These are phyloP conservation scores for Neocallimastix lanati DNA, from an alignment of 192 early-diverging fungal species.

Conservation along the genomic window DNA sequence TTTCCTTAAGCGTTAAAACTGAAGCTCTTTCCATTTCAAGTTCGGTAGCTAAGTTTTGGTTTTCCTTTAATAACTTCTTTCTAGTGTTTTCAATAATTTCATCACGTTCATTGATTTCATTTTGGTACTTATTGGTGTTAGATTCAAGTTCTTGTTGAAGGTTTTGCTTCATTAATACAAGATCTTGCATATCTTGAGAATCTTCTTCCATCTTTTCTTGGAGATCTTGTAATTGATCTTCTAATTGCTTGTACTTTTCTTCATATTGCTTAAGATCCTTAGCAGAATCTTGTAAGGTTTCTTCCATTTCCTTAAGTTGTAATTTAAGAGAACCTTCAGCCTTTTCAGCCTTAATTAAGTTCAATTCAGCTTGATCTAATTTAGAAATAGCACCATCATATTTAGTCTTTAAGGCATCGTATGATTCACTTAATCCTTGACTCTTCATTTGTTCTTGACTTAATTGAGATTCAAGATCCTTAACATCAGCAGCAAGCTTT, in stretches of 20 bases:
- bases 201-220: conserved; percentile 63
- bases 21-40: conserved; percentile 48
- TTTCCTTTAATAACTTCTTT: conserved; percentile 70
- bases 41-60: conserved; percentile 58
- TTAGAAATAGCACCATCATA: conserved; percentile 29
- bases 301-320: conserved; percentile 51
- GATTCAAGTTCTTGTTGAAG: conserved; percentile 58
- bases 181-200: conserved; percentile 45
- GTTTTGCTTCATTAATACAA: conserved; percentile 45
- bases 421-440: conserved; percentile 28
- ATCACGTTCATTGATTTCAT: conserved; percentile 60
- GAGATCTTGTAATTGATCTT: conserved; percentile 50
- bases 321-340: conserved; percentile 37
- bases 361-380: conserved; percentile 47
- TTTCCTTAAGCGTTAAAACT: conserved; percentile 44
- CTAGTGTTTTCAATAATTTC: conserved; percentile 47
- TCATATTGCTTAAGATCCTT: conserved; percentile 46
- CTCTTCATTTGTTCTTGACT: conserved; percentile 44
- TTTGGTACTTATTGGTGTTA: conserved; percentile 46
- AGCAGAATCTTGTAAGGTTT: conserved; percentile 37
- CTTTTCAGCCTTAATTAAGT: conserved; percentile 58
- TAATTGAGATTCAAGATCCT: conserved; percentile 36
- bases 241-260: conserved; percentile 38
- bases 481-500: conserved; percentile 33
- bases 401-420: conserved; percentile 29